Base-by-base conservation (phyloP, 2,329 filamentous ascomycete genomes). In the Epichloe aotearoae region DNA sequence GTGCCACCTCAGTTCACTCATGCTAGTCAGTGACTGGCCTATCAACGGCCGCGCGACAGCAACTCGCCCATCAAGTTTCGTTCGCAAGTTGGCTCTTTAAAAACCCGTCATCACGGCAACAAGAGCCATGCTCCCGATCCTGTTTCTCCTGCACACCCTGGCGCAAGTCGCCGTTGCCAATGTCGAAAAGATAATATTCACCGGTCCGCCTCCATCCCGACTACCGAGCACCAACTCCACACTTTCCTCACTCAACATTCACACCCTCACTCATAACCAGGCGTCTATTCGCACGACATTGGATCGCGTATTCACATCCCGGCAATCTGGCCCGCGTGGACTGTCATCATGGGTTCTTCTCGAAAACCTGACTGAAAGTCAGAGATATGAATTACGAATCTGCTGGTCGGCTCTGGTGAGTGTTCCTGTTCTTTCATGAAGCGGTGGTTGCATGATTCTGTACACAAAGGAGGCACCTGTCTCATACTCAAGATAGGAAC, bases 381-480 rank as follows among this genome's bases (percentile, higher is more conserved):
- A 84, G 61, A 79, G 89, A 57, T 96, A 97, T 73, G 93, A 98
- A 72, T 77, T 95, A 46, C 82, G 93, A 50, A 75, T 96, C 53
- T 97, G 91, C 70, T 98, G 91, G 90, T 76, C 88, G 53, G 93
- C 93, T 40, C 93, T 84, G 54, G 91, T 95, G 76, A 68, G 86
- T 75, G 34, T 42, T 38, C 46, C 47, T 30, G 38, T 47, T 30
- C 45, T 51, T 38, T 44, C 10, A 26, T n/a, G 14, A 26, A 30
- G 3, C 10, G 8, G 36, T 15, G 17, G 10, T 38, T 38, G 34
- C 8, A 23, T 39, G 14, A 4, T 45, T 12, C n/a, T n/a, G 17
- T 14, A 17, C 11, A 17, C 26, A 1, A 42, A 15, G 38, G 20
- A 26, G 26, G 7, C 30, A 34, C 36, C 37, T 45, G 41, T 30